Evolutionary conservation across 805 yeast genomes (phyloP).

Genomic region (Starmerella floricola): DNA sequence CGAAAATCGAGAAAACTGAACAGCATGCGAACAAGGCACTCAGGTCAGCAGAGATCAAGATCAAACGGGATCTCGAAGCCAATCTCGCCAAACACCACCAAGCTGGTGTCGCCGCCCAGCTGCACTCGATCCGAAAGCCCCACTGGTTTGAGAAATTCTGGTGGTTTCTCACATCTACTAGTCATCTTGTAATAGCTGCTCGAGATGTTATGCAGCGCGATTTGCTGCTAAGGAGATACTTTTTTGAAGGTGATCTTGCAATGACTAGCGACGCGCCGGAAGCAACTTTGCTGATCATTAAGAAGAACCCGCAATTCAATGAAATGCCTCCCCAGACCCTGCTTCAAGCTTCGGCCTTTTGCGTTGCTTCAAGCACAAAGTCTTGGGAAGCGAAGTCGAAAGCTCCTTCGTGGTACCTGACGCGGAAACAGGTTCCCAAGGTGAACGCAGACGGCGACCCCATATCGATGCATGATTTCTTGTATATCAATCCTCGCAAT

Average conservation of each 20-base stretch:
- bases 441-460: slow-evolving; percentile 37
- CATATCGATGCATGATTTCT: slow-evolving; percentile 51
- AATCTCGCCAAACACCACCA: slow-evolving; percentile 45
- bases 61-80: slow-evolving; percentile 56
- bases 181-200: slow-evolving; percentile 76
- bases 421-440: slow-evolving; percentile 56
- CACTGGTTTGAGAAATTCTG: slow-evolving; percentile 88
- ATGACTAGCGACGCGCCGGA: slow-evolving; percentile 67
- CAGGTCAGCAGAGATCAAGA: slow-evolving; percentile 68
- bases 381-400: slow-evolving; percentile 86
- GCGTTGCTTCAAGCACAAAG: slow-evolving; percentile 54
- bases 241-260: slow-evolving; percentile 57
- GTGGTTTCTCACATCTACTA: slow-evolving; percentile 82
- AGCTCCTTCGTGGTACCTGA: slow-evolving; percentile 77
- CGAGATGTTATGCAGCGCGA: slow-evolving; percentile 71
- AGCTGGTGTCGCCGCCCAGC: slow-evolving; percentile 27
- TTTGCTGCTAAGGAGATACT: slow-evolving; percentile 64
- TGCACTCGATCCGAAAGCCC: slow-evolving; percentile 55
- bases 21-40: slow-evolving; percentile 66
- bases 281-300: slow-evolving; percentile 59
- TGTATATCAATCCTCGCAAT: slow-evolving; percentile 40
- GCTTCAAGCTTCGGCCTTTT: slow-evolving; percentile 76
- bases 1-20: slow-evolving; percentile 70
- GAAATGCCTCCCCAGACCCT: slow-evolving; percentile 75
- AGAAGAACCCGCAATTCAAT: slow-evolving; percentile 52